phyloP scores from a whole-genome alignment of 495 filamentous ascomycete genomes.

The Trichoderma reesei region DNA sequence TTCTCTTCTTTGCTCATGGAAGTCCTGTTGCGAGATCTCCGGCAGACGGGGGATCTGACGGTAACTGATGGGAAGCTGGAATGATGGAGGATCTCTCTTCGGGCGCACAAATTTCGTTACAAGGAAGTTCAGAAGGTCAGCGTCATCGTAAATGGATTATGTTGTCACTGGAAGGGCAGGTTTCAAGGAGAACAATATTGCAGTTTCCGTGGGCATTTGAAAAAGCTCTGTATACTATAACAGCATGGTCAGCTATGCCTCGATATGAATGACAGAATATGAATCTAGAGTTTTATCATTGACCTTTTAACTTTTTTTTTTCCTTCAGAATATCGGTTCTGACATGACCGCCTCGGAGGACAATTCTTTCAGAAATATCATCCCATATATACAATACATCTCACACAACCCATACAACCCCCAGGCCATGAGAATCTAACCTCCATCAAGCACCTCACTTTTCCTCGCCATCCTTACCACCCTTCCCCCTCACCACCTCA shows the following conservation, averaged over 20 bases:
- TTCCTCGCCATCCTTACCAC: background rate
- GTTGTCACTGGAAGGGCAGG: background rate
- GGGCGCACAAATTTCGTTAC: too few relatives aligned
- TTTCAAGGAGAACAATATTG: background rate
- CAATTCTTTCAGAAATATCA: too few relatives aligned
- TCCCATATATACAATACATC: too few relatives aligned
- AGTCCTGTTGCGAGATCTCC: slow-evolving; percentile 42
- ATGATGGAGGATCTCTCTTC: background rate
- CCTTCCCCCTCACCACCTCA: background rate
- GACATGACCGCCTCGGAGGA: too few relatives aligned
- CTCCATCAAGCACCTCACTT: background rate
- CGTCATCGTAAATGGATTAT: background rate
- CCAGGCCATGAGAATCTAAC: too few relatives aligned
- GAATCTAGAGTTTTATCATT: background rate
- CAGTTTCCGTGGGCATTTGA: background rate
- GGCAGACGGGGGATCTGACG: background rate
- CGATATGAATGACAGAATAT: background rate
- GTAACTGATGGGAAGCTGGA: too few relatives aligned
- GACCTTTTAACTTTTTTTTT: background rate
- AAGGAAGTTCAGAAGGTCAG: too few relatives aligned
- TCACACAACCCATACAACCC: too few relatives aligned
- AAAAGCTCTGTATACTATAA: background rate
- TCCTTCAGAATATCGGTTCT: too few relatives aligned
- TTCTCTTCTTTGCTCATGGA: slow-evolving; percentile 85
- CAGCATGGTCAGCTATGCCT: background rate